These are phyloP conservation scores for Rugosomyces carneus DNA, from an alignment of 1,284 basidiomycete species.

Conservation along the genomic window DNA sequence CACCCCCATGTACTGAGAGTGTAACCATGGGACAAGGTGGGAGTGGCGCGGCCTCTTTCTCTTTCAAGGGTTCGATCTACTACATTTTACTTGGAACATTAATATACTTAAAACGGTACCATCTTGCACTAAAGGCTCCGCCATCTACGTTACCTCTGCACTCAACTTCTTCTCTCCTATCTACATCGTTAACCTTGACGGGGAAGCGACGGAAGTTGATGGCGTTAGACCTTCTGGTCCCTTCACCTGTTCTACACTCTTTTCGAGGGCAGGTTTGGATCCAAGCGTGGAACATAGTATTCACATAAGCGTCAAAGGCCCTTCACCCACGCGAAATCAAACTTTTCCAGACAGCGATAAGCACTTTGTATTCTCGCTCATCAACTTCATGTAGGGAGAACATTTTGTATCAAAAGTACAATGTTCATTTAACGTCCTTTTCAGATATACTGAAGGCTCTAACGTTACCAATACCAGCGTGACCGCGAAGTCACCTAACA, in stretches of 20 bases:
- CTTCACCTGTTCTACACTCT: conserved; percentile 20
- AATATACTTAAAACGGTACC: too few species aligned
- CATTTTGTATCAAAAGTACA: background rate
- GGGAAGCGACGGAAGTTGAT: conserved; percentile 19
- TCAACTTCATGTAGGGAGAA: conserved; percentile 18
- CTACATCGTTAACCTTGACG: conserved; percentile 21
- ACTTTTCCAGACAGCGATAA: conserved; percentile 10
- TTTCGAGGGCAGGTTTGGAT: conserved; percentile 18
- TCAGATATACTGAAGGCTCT: background rate
- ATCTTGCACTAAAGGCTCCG: conserved; percentile 15
- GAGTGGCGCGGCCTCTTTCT: background rate
- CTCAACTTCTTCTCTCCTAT: conserved; percentile 18
- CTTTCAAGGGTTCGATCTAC: background rate
- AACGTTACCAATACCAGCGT: background rate
- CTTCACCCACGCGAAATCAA: conserved; percentile 16
- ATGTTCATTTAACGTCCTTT: background rate
- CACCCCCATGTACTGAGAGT: background rate
- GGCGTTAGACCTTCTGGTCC: conserved; percentile 15
- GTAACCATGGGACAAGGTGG: background rate
- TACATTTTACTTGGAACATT: too few species aligned
- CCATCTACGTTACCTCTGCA: conserved; percentile 20
- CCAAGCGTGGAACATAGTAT: conserved; percentile 19
- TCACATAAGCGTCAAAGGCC: conserved; percentile 19
- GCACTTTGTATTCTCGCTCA: conserved; percentile 17
- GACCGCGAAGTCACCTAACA: background rate